A percentile compares a stretch with the other conserved stretches of the same genome.
Evolutionary conservation across 371 early-diverging fungal genomes (phyloP).

Genomic region (Apophysomyces elegans): DNA sequence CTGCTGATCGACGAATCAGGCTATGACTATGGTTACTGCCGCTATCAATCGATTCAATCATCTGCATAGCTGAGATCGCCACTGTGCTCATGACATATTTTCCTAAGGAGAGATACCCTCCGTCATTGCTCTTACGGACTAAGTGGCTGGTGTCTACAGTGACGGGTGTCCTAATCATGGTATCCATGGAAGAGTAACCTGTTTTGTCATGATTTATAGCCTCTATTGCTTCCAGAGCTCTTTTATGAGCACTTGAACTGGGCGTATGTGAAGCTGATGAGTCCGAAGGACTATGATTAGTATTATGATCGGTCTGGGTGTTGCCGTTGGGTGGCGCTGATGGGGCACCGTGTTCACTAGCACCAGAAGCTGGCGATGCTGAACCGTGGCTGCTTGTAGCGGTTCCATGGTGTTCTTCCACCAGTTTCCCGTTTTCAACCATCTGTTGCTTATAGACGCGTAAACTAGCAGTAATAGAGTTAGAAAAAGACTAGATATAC

Average conservation of each 20-base stretch:
- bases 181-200: slow-evolving; percentile 14
- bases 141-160: background rate
- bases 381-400: slow-evolving; percentile 12
- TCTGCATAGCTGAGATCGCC: slow-evolving; percentile 22
- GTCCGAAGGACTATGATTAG: background rate
- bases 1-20: slow-evolving; percentile 21
- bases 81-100: slow-evolving; percentile 18
- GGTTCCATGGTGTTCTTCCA: slow-evolving; percentile 19
- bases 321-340: background rate
- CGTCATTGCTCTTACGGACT: background rate
- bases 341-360: slow-evolving; percentile 11
- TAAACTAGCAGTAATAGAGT: slow-evolving; percentile 25
- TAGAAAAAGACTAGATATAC: background rate
- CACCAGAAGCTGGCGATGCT: background rate
- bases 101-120: slow-evolving; percentile 21
- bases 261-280: slow-evolving; percentile 3
- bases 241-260: slow-evolving; percentile 4
- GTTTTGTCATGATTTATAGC: slow-evolving; percentile 7
- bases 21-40: slow-evolving; percentile 7
- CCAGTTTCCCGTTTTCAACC: slow-evolving; percentile 27
- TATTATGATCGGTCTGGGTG: background rate
- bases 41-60: slow-evolving; percentile 8
- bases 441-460: slow-evolving; percentile 41
- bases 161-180: background rate
- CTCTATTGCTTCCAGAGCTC: slow-evolving; percentile 19